phyloP scores from a whole-genome alignment of 176 grass and related monocot species.

The Tillandsia fasciculata region DNA sequence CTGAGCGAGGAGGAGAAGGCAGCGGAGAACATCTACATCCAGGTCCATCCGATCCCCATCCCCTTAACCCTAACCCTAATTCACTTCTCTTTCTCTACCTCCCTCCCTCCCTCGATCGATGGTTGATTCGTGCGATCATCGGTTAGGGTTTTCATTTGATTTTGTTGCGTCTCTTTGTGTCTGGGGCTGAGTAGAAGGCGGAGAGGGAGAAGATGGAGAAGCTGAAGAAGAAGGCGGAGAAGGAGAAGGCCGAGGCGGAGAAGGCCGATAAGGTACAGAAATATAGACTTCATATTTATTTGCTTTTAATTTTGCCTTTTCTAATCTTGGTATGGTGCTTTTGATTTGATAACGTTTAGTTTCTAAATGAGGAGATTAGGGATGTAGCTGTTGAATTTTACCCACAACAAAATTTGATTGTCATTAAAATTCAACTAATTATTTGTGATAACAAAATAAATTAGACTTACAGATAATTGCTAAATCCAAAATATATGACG shows the following conservation, averaged over 20 bases:
- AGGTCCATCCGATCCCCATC: slow-evolving; percentile 24
- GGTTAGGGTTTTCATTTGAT: neutral
- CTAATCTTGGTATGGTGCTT: too few relatives aligned
- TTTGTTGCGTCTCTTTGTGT: too few relatives aligned
- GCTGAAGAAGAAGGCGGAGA: slow-evolving; percentile 16
- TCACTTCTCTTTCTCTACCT: neutral
- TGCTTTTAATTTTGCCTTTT: too few relatives aligned
- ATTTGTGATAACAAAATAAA: too few relatives aligned
- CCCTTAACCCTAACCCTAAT: neutral
- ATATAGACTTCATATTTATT: too few relatives aligned
- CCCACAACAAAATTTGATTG: too few relatives aligned
- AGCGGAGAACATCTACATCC: slow-evolving; percentile 77
- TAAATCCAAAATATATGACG: too few relatives aligned
- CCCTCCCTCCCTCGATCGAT: neutral
- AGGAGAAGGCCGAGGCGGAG: slow-evolving; percentile 10
- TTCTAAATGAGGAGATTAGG: too few relatives aligned
- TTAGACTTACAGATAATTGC: too few relatives aligned
- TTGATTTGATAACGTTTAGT: too few relatives aligned
- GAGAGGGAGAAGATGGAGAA: slow-evolving; percentile 24
- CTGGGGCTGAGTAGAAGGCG: slow-evolving; percentile 5
- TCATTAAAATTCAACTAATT: too few relatives aligned
- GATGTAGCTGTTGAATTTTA: too few relatives aligned
- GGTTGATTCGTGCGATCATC: neutral
- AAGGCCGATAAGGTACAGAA: neutral
- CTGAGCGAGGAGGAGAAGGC: slow-evolving; percentile 87